A percentile compares a stretch with the other conserved stretches of the same genome.
Evolutionary conservation across 768 basidiomycete genomes (phyloP).

Genomic region (Symmetrospora coprosmae): DNA sequence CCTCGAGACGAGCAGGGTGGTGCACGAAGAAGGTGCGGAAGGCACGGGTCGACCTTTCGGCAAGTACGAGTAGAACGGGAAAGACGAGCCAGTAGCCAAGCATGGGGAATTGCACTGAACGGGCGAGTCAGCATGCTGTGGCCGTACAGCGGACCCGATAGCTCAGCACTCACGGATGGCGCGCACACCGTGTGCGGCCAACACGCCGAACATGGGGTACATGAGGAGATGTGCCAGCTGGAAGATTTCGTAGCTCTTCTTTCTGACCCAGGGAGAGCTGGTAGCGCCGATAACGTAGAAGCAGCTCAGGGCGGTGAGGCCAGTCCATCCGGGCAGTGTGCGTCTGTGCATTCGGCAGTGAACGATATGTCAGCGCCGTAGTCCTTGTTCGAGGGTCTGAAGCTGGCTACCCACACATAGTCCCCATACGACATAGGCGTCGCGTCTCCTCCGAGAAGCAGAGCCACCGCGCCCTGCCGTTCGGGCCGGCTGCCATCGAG

Average conservation of each 20-base stretch:
- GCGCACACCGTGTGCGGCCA: slow-evolving; percentile 2
- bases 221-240: slow-evolving; percentile 8
- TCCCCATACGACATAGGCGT: background rate
- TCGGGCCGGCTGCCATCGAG: background rate
- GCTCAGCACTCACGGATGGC: background rate
- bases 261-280: slow-evolving; percentile 8
- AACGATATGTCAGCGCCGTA: too few species aligned
- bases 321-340: slow-evolving; percentile 6
- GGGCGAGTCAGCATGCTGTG: too few species aligned
- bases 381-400: too few species aligned
- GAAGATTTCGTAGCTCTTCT: slow-evolving; percentile 11
- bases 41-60: background rate
- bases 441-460: background rate
- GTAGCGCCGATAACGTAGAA: slow-evolving; percentile 10
- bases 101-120: slow-evolving; percentile 11
- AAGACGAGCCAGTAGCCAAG: slow-evolving; percentile 21
- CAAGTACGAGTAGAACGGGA: slow-evolving; percentile 2
- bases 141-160: too few species aligned
- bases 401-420: background rate
- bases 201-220: slow-evolving; percentile 19
- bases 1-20: slow-evolving; percentile 3
- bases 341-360: background rate
- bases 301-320: background rate
- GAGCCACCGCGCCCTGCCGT: background rate
- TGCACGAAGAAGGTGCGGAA: background rate